Evolutionary conservation across 2,329 filamentous ascomycete genomes (phyloP).

Genomic region (Monosporascus sp.): DNA sequence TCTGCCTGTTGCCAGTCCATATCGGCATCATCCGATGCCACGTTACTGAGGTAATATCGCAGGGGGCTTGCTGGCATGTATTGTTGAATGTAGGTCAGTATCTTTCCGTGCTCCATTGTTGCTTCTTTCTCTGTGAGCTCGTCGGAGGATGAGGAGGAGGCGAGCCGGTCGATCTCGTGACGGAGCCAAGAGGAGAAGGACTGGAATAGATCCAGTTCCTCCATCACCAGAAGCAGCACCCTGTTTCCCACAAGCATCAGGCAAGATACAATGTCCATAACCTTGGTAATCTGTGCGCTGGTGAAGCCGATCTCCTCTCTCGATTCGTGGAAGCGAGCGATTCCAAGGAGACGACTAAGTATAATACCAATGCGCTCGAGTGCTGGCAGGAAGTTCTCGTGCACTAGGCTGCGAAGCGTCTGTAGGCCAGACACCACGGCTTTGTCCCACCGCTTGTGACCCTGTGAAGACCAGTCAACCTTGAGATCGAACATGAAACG

Average conservation of each 20-base stretch:
- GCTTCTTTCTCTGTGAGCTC: slow-evolving; percentile 76
- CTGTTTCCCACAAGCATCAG: slow-evolving; percentile 72
- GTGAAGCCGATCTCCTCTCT: slow-evolving; percentile 63
- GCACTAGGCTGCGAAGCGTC: slow-evolving; percentile 68
- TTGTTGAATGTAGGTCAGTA: slow-evolving; percentile 72
- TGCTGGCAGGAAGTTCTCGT: slow-evolving; percentile 84
- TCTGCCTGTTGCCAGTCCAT: slow-evolving; percentile 39
- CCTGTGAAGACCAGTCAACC: slow-evolving; percentile 40
- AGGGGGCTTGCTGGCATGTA: slow-evolving; percentile 64
- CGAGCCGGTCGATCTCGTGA: slow-evolving; percentile 73
- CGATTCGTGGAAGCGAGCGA: slow-evolving; percentile 72
- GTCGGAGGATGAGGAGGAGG: slow-evolving; percentile 57
- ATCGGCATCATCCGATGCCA: slow-evolving; percentile 45
- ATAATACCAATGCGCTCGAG: slow-evolving; percentile 79
- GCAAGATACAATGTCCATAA: slow-evolving; percentile 67
- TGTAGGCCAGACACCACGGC: slow-evolving; percentile 73
- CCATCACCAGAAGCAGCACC: slow-evolving; percentile 63
- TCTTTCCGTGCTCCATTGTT: slow-evolving; percentile 64
- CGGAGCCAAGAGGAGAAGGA: slow-evolving; percentile 81
- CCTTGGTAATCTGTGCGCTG: slow-evolving; percentile 54
- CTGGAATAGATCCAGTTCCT: slow-evolving; percentile 72
- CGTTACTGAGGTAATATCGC: slow-evolving; percentile 50
- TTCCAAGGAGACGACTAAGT: slow-evolving; percentile 73
- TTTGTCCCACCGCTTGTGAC: slow-evolving; percentile 93
- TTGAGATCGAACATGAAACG: background rate